Evolutionary conservation across 768 basidiomycete genomes (phyloP).

Genomic region (Tulasnella sp.): DNA sequence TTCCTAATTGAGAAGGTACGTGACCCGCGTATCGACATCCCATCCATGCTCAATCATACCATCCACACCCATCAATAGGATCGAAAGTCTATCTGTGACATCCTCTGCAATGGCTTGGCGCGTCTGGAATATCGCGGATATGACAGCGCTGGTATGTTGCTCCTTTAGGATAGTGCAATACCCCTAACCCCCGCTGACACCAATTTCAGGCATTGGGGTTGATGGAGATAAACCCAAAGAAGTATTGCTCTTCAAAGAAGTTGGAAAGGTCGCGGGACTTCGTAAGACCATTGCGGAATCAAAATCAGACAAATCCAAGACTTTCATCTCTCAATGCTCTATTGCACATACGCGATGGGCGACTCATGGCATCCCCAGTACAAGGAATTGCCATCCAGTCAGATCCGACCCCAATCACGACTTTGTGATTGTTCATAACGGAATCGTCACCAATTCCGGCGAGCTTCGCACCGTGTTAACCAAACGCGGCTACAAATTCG

Average conservation of each 20-base stretch:
- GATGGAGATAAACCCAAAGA: slow-evolving; percentile 79
- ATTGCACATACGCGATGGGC: slow-evolving; percentile 99
- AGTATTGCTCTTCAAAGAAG: slow-evolving; percentile 86
- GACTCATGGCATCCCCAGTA: slow-evolving; percentile 84
- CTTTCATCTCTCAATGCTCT: slow-evolving; percentile 74
- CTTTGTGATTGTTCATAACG: slow-evolving; percentile 94
- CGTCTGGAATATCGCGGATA: slow-evolving; percentile 98
- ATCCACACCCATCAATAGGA: slow-evolving; percentile 35
- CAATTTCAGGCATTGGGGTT: slow-evolving; percentile 48
- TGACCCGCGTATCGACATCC: too few species aligned
- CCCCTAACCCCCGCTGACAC: not conserved
- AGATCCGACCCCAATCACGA: slow-evolving; percentile 67
- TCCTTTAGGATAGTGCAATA: not conserved
- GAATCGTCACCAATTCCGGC: slow-evolving; percentile 88
- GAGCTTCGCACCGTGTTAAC: slow-evolving; percentile 87
- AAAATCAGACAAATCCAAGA: slow-evolving; percentile 57
- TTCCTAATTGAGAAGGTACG: slow-evolving; percentile 87
- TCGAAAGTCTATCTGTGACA: slow-evolving; percentile 82
- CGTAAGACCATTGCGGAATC: slow-evolving; percentile 77
- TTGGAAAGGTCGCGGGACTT: slow-evolving; percentile 90
- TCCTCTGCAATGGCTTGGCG: slow-evolving; percentile 78
- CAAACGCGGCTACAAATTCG: slow-evolving; percentile 89
- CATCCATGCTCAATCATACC: not conserved
- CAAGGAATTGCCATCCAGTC: slow-evolving; percentile 89
- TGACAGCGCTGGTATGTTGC: slow-evolving; percentile 56